phyloP scores from a whole-genome alignment of 352 stramenopile species.

The Globisporangium solare region DNA sequence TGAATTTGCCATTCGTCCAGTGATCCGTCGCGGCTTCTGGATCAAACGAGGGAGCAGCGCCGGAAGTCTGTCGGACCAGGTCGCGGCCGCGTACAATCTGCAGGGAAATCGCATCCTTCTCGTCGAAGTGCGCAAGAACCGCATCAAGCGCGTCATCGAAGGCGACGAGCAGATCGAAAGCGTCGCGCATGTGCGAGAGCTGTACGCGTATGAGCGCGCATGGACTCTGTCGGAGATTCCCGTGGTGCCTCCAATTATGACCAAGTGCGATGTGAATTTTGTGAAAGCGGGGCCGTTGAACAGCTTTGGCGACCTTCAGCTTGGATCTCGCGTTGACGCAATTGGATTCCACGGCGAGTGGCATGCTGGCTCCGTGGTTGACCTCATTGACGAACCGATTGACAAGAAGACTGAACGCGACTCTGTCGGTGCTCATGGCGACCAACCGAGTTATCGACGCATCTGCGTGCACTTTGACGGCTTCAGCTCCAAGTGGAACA shows the following conservation, averaged over 20 bases:
- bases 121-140: conserved; percentile 58
- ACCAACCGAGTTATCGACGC: conserved; percentile 6
- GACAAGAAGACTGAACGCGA: background rate
- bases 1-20: conserved; percentile 9
- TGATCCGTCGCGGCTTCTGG: conserved; percentile 45
- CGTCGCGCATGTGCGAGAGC: conserved; percentile 26
- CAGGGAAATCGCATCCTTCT: conserved; percentile 56
- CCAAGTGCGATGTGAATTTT: conserved; percentile 13
- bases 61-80: conserved; percentile 38
- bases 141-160: conserved; percentile 74
- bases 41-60: conserved; percentile 43
- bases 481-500: conserved; percentile 67
- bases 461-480: conserved; percentile 71
- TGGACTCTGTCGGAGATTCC: conserved; percentile 64
- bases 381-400: conserved; percentile 22
- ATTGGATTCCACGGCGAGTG: conserved; percentile 52
- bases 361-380: conserved; percentile 54
- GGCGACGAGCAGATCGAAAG: conserved; percentile 51
- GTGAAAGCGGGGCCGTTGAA: conserved; percentile 9
- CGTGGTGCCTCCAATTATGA: conserved; percentile 22
- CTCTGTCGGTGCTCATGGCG: too few relatives aligned
- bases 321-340: conserved; percentile 58
- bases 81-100: conserved; percentile 30
- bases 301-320: conserved; percentile 38
- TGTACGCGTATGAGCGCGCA: conserved; percentile 66